Base-by-base conservation (phyloP, 495 filamentous ascomycete genomes). In the Penicillium canariense region DNA sequence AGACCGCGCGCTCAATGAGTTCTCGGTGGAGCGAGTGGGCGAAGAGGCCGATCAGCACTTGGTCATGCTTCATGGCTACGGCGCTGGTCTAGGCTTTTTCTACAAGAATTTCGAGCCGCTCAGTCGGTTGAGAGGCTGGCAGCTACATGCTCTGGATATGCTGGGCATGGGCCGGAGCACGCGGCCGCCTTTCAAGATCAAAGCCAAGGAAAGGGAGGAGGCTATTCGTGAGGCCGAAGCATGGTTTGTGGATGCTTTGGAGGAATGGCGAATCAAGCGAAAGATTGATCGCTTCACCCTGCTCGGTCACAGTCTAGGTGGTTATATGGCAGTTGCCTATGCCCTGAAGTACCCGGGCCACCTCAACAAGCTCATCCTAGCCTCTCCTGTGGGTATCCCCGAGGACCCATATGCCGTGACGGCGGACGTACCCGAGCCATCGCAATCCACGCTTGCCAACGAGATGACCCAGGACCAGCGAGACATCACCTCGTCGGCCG, bases 11-110 rank as follows among this genome's bases (percentile, higher is more conserved):
- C 71, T 98, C 42, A 98, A 98, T 62, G 94, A 98, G 65, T 93
- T 97, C 71, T 88, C 87, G 7, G 84, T 98, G 1, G 91, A 96
- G 67, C 81, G 94, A 46, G 71, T 88, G 3, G 88, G 83, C 22
- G 94, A 97, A 56, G 71, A 82, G 27, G 79, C 83, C 5, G 85
- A 87, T 10, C 83, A 92, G 46, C 91, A 92, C 52, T 77, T 98
- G n/a, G 92, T 98, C 18, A 96, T 98, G 86, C 77, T 98, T 11
- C 94, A 98, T 66, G 94, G 94, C 32, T 97, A 97, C 69, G 95
- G 95, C 34, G 94, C 94, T 1, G 94, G 94, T 0, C 75, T 98
- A 3, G 94, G 90, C 4, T 97, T 97, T 67, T 98, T 96, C 76
- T 98, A 97, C 75, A 90, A 91, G 69, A 97, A 97, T 63, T 97